Evolutionary conservation across 2,329 filamentous ascomycete species (phyloP), one percentile per base, ranked within the genome.

Genomic region (Cladosporium austrohemisphaericum): DNA sequence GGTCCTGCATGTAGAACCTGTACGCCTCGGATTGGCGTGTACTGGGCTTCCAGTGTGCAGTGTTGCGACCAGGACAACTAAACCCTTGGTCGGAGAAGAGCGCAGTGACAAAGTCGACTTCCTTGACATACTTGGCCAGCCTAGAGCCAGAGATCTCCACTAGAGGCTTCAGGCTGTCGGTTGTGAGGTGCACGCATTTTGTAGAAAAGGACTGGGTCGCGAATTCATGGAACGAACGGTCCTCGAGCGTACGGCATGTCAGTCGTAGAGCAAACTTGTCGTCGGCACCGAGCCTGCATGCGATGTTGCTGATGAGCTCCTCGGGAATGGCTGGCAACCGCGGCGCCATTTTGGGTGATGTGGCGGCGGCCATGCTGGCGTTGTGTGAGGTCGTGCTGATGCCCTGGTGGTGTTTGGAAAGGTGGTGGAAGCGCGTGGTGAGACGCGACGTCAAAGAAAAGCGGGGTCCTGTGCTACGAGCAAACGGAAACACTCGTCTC

Each of bases 301-400:
- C 52, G 31, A 65, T 57, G 41, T 63, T 60, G 22, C 52, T 54
- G 16, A 65, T 28, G 9, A 65, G 48, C 49, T 65, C 62, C 48
- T 61, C 61, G 2, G 62, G 62, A 4, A 65, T 50, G n/a, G 54
- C 55, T 10, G 61, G 50, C 13, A 44, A 48, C 26, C 10, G 7
- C 36, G 6, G 25, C 25, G 6, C 25, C 25, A 26, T 26, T 6
- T 26, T 11, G 25, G 25, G 6, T 26, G 25, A 26, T 26, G 25
- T 26, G 25, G n/a, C n/a, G n/a, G n/a, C n/a, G n/a, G n/a, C n/a
- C n/a, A n/a, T n/a, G n/a, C n/a, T n/a, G n/a, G n/a, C n/a, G n/a
- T n/a, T n/a, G n/a, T n/a, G n/a, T n/a, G n/a, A n/a, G n/a, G n/a
- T n/a, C n/a, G n/a, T n/a, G n/a, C n/a, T n/a, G n/a, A n/a, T n/a